phyloP scores from a whole-genome alignment of 2,329 filamentous ascomycete species.

The Paracamarosporium sp. region DNA sequence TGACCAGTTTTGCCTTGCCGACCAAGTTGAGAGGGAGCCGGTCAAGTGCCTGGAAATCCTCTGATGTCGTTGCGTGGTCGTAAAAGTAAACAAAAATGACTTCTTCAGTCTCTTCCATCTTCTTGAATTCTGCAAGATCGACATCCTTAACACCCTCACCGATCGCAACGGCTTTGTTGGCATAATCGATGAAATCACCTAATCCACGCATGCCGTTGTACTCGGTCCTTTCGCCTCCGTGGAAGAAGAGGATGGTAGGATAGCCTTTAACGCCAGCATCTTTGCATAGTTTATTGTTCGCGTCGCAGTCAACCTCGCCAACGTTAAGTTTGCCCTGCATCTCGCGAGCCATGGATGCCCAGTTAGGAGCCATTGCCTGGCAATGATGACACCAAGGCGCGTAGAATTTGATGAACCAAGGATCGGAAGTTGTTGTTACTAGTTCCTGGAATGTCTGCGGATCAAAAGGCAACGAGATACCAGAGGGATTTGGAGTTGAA shows the following conservation, averaged over 20 bases:
- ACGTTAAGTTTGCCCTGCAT: constrained; percentile 91
- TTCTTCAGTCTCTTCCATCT: constrained; percentile 89
- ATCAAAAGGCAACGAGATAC: constrained; percentile 76
- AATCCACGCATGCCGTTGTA: constrained; percentile 91
- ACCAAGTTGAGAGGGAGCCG: constrained; percentile 86
- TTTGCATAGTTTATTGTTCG: constrained; percentile 87
- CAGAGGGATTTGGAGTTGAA: constrained; percentile 70
- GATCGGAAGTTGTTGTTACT: constrained; percentile 85
- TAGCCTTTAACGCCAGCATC: constrained; percentile 81
- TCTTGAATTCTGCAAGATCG: constrained; percentile 75
- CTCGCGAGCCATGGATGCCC: constrained; percentile 87
- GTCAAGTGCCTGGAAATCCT: constrained; percentile 90
- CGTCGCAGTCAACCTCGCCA: constrained; percentile 95
- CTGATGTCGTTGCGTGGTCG: constrained; percentile 89
- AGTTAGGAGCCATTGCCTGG: constrained; percentile 88
- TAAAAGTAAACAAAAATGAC: constrained; percentile 98
- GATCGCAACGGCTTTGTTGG: constrained; percentile 83
- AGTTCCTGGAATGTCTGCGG: constrained; percentile 84
- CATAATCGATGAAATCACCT: constrained; percentile 86
- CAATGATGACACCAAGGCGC: constrained; percentile 98
- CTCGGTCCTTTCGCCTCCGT: constrained; percentile 87
- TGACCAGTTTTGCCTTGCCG: constrained; percentile 89
- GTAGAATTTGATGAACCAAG: constrained; percentile 99
- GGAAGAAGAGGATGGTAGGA: constrained; percentile 92
- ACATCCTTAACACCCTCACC: constrained; percentile 81